Evolutionary conservation across 2,329 filamentous ascomycete species (phyloP).

Genomic region (Sordariomycetes sp.): DNA sequence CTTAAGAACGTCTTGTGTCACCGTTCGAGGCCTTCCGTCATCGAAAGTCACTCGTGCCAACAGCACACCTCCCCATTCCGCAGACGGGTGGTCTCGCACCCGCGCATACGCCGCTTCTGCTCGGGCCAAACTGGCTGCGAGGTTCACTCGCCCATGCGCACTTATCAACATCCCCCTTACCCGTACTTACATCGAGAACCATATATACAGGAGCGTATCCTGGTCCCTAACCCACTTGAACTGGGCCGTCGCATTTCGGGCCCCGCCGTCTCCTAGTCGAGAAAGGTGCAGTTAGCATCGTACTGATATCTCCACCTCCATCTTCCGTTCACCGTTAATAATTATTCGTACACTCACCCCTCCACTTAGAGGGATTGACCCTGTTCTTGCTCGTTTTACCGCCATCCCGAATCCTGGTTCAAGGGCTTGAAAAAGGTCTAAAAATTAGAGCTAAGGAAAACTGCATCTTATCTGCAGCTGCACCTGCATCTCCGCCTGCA

Average conservation of each 20-base stretch:
- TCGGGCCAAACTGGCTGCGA: not conserved
- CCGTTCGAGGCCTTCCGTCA: not conserved
- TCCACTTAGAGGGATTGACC: too few relatives aligned
- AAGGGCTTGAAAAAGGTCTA: too few relatives aligned
- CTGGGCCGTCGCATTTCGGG: too few relatives aligned
- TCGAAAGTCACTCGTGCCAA: not conserved
- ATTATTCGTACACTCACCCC: too few relatives aligned
- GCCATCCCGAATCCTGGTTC: not conserved
- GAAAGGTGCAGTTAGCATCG: too few relatives aligned
- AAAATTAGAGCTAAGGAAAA: not conserved
- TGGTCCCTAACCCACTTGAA: too few relatives aligned
- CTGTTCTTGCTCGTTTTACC: not conserved
- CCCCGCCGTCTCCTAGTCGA: too few relatives aligned
- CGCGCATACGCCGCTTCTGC: not conserved
- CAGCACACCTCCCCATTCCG: not conserved
- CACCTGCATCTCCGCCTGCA: conserved; percentile 1
- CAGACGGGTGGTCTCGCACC: not conserved
- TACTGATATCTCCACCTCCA: too few relatives aligned
- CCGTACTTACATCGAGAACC: not conserved
- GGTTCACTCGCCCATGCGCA: not conserved
- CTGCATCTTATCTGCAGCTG: not conserved
- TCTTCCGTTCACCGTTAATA: too few relatives aligned
- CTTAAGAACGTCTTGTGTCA: not conserved
- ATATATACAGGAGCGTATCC: too few relatives aligned
- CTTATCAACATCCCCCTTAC: not conserved